phyloP scores from a whole-genome alignment of 805 yeast genomes.

The Yamadazyma akitaensis region DNA sequence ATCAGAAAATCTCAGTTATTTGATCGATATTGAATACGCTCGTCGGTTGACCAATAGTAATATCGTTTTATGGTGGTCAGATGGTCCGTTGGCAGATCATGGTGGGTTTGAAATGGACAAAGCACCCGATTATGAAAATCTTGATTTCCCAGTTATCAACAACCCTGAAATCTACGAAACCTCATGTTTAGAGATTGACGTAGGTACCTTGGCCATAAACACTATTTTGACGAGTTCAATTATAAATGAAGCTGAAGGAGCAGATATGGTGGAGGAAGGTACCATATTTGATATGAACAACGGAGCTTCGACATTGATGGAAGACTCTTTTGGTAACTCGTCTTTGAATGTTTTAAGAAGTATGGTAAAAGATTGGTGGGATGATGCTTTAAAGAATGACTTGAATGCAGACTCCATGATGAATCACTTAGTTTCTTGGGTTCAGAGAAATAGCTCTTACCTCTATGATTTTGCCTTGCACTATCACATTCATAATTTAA shows the following conservation, averaged over 20 bases:
- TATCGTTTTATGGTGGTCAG: slow-evolving; percentile 93
- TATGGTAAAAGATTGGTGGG: slow-evolving; percentile 92
- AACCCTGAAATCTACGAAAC: slow-evolving; percentile 75
- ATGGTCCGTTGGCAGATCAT: slow-evolving; percentile 71
- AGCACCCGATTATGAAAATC: slow-evolving; percentile 50
- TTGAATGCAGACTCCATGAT: slow-evolving; percentile 79
- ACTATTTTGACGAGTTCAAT: slow-evolving; percentile 82
- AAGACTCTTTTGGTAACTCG: slow-evolving; percentile 76
- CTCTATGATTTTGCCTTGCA: slow-evolving; percentile 76
- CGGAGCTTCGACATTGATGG: slow-evolving; percentile 57
- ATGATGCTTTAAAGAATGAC: slow-evolving; percentile 68
- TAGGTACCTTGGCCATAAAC: slow-evolving; percentile 79
- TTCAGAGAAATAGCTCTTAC: slow-evolving; percentile 67
- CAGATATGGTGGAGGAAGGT: slow-evolving; percentile 59
- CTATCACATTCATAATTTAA: slow-evolving; percentile 82
- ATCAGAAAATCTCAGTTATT: slow-evolving; percentile 69
- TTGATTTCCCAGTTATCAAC: slow-evolving; percentile 69
- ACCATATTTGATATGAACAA: slow-evolving; percentile 32
- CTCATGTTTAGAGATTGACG: slow-evolving; percentile 72
- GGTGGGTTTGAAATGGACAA: slow-evolving; percentile 77
- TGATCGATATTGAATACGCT: slow-evolving; percentile 86
- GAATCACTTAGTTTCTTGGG: slow-evolving; percentile 82
- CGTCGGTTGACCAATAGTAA: slow-evolving; percentile 62
- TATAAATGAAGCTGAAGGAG: slow-evolving; percentile 85
- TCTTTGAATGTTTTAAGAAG: slow-evolving; percentile 68